Conservation (phyloP, 306 rosid species). For the Senna siamea region DNA sequence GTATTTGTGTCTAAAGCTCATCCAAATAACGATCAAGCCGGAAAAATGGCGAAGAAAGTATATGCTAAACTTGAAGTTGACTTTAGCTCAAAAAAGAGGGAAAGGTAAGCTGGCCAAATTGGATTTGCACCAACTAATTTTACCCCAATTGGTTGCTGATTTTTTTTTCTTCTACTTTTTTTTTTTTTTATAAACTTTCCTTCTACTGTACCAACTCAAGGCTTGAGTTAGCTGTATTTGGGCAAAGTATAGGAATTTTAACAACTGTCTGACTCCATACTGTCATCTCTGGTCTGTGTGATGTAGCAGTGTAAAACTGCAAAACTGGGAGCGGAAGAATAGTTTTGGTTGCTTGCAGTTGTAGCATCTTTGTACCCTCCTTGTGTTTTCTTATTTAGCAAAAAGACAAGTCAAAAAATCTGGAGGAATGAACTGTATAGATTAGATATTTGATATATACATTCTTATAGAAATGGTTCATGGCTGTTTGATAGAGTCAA, state of each 20-base stretch:
- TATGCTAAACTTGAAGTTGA: conserved; percentile 94
- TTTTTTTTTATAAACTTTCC: too few species aligned
- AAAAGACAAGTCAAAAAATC: conserved; percentile 30
- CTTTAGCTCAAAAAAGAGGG: conserved; percentile 91
- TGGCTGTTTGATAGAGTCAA: conserved; percentile 1
- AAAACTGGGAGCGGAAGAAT: conserved; percentile 22
- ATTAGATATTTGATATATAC: background rate
- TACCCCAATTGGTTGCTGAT: conserved; percentile 13
- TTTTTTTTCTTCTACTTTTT: background rate
- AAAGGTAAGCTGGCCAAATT: conserved; percentile 65
- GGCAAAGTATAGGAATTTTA: conserved; percentile 21
- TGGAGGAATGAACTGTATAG: conserved; percentile 24
- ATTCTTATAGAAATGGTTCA: background rate
- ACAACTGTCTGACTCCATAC: conserved; percentile 28
- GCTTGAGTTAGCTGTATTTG: conserved; percentile 25
- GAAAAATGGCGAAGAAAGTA: conserved; percentile 84
- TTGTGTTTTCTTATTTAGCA: conserved; percentile 2
- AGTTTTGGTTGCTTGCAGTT: conserved; percentile 27
- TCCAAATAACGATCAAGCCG: conserved; percentile 88
- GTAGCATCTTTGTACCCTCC: conserved; percentile 6
- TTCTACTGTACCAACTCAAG: conserved; percentile 16
- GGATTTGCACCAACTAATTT: conserved; percentile 15
- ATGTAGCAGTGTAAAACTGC: conserved; percentile 23
- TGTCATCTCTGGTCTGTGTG: conserved; percentile 24
- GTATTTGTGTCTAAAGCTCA: conserved; percentile 91